phyloP scores from a whole-genome alignment of 192 early-diverging fungal species.

The Endogone sp. region DNA sequence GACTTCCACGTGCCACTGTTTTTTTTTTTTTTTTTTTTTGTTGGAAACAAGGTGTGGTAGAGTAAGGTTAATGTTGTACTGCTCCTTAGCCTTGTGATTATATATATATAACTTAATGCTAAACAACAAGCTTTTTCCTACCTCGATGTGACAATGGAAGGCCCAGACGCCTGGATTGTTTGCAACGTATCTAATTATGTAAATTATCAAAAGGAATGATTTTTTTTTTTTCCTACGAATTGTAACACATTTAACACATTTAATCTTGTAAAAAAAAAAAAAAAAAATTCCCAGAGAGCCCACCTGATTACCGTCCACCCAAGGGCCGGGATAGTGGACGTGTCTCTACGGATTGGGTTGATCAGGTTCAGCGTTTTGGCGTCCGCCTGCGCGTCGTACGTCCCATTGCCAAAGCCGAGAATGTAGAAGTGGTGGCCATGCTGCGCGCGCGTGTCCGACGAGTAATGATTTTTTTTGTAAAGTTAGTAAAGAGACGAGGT shows the following conservation, averaged over 20 bases:
- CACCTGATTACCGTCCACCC: slow-evolving; percentile 38
- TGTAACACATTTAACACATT: not conserved
- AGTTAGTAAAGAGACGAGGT: too few species aligned
- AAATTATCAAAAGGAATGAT: too few species aligned
- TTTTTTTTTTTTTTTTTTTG: too few species aligned
- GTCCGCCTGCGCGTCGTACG: slow-evolving; percentile 4
- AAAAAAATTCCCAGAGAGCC: not conserved
- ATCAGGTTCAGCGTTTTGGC: slow-evolving; percentile 8
- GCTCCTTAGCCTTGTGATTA: too few species aligned
- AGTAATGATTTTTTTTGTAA: not conserved
- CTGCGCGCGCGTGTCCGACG: not conserved
- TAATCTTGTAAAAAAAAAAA: slow-evolving; percentile 1
- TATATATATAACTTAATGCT: not conserved
- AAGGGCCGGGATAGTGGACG: slow-evolving; percentile 46
- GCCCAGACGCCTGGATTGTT: slow-evolving; percentile 27
- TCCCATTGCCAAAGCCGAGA: slow-evolving; percentile 25
- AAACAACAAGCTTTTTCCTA: not conserved
- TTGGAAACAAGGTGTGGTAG: not conserved
- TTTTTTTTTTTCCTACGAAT: not conserved
- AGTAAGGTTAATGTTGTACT: not conserved
- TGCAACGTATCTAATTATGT: not conserved
- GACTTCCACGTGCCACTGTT: slow-evolving; percentile 39
- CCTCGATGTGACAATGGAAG: slow-evolving; percentile 27
- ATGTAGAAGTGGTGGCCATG: slow-evolving; percentile 43
- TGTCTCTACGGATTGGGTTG: slow-evolving; percentile 56